Evolutionary conservation across 2,329 filamentous ascomycete species (phyloP).

Genomic region (Aspergillus sp.): DNA sequence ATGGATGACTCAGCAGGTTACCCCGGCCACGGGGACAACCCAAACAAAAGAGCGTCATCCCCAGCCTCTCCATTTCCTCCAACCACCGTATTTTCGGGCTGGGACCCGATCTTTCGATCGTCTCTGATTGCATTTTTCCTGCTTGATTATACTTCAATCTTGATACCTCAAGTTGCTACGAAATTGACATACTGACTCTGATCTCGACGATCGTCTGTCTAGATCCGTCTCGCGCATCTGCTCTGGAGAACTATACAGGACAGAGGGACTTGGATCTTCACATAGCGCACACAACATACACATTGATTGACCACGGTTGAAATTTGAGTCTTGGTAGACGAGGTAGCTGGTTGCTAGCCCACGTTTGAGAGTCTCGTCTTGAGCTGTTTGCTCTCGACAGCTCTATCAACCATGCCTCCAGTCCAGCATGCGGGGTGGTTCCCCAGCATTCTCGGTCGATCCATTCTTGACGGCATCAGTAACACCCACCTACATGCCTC

Average conservation of each 20-base stretch:
- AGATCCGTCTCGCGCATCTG: neutral
- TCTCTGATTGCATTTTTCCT: slow-evolving; percentile 14
- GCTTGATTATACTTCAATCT: neutral
- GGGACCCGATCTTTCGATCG: slow-evolving; percentile 19
- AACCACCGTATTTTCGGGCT: slow-evolving; percentile 42
- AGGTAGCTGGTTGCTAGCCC: neutral
- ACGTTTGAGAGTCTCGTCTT: slow-evolving; percentile 33
- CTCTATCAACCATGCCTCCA: slow-evolving; percentile 37
- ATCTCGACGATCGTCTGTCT: slow-evolving; percentile 6
- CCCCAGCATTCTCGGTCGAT: slow-evolving; percentile 28
- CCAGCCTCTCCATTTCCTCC: slow-evolving; percentile 41
- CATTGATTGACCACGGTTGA: neutral
- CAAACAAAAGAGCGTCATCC: slow-evolving; percentile 35
- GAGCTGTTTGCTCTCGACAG: slow-evolving; percentile 42
- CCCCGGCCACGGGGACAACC: slow-evolving; percentile 29
- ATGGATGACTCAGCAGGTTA: slow-evolving; percentile 35
- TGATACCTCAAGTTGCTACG: neutral
- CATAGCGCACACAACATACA: neutral
- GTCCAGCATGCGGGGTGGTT: slow-evolving; percentile 29
- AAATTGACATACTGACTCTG: slow-evolving; percentile 15
- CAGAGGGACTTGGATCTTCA: neutral
- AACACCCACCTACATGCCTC: slow-evolving; percentile 12
- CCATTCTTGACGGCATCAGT: slow-evolving; percentile 23
- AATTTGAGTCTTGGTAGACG: neutral
- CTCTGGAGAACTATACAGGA: slow-evolving; percentile 4